Conservation (phyloP, 345 rosid genomes). For the Aquilaria yunnanensis region DNA sequence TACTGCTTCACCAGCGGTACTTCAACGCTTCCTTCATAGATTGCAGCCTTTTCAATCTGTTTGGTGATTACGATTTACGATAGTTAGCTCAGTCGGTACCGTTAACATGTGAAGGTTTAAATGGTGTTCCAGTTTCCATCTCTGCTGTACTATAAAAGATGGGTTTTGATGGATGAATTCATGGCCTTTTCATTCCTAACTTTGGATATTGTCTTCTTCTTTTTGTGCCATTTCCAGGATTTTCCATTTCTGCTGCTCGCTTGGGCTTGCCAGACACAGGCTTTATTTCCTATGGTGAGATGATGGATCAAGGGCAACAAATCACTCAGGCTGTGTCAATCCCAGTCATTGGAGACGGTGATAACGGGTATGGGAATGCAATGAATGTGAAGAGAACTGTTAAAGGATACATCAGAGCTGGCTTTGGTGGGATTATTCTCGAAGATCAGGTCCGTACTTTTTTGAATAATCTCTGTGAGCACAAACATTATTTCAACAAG, state of each 20-base stretch:
- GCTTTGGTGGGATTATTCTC: slow-evolving; percentile 83
- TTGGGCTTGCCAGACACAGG: slow-evolving; percentile 73
- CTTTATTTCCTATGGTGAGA: slow-evolving; percentile 78
- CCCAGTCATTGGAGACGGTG: slow-evolving; percentile 89
- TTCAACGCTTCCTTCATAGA: background rate
- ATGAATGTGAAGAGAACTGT: slow-evolving; percentile 90
- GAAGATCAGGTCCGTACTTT: slow-evolving; percentile 65
- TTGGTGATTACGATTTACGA: too few species aligned
- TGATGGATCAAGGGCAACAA: slow-evolving; percentile 80
- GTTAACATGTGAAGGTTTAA: too few species aligned
- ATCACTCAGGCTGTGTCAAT: slow-evolving; percentile 68
- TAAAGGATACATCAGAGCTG: slow-evolving; percentile 71
- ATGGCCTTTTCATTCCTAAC: too few species aligned
- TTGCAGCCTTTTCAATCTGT: too few species aligned
- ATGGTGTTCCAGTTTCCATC: too few species aligned
- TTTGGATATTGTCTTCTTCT: background rate
- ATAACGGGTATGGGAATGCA: slow-evolving; percentile 76
- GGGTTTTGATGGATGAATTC: too few species aligned
- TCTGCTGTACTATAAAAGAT: too few species aligned
- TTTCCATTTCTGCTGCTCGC: slow-evolving; percentile 79
- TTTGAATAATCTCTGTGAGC: background rate
- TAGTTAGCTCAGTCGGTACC: too few species aligned
- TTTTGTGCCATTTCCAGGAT: slow-evolving; percentile 38
- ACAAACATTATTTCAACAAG: too few species aligned
- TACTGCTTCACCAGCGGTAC: slow-evolving; percentile 81